Evolutionary conservation across 2,329 filamentous ascomycete genomes (phyloP), one percentile per base, ranked within the genome.

Genomic region (Botrytis byssoidea): DNA sequence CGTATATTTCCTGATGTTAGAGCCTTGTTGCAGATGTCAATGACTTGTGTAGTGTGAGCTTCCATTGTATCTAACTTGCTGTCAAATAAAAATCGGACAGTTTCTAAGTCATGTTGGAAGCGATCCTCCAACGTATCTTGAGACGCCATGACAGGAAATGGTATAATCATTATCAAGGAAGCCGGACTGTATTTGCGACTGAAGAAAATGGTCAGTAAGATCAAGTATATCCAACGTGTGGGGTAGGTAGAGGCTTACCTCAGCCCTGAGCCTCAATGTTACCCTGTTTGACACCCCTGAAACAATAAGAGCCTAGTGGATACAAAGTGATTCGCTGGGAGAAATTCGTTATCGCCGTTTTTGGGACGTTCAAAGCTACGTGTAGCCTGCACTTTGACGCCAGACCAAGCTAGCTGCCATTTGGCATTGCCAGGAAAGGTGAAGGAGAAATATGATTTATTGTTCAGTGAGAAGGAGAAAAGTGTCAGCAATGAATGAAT

Each of bases 51-150:
- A 14, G 32, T 64, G 35, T 42, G 44, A 35, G 57, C 32, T 60
- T 60, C 57, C 57, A 60, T 60, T 22, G 57, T 60, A 60, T 60
- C 57, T 60, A 60, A 18, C 57, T 60, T 60, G 20, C 32, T 14
- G 4, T 35, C 29, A 35, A 60, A 60, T 4, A 60, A 35, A 5
- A 10, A 0, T 22, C 57, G 57, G 32, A 22, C 57, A 6, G 4
- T 14, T 22, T 60, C 29, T 20, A 60, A 32, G 18, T 60, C 4
- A 18, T 5, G 2, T 1, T 60, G 18, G 9, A 60, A 60, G 57
- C 10, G 18, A 22, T 60, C 20, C 20, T 60, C 29, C 1, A 4
- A 25, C 1, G 22, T 14, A 60, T 35, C 20, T 32, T 60, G 51
- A 29, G 51, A 57, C 14, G 14, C 7, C 7, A 57, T 57, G n/a